Conservation (phyloP, 768 basidiomycete species). For the Mycena metata region DNA sequence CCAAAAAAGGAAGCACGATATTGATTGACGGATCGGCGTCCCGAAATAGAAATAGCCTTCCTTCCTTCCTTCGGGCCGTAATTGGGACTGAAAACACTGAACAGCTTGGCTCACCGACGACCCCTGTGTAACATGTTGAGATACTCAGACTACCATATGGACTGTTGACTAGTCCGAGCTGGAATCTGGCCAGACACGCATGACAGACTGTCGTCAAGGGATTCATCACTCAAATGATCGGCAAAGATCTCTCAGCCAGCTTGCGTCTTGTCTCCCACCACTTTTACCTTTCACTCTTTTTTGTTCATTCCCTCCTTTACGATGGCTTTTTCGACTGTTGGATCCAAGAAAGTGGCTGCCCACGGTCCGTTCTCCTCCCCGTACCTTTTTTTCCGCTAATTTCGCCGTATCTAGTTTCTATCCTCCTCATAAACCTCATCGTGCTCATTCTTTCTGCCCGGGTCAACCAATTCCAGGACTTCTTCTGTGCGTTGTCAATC, state of each 20-base stretch:
- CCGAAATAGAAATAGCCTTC: too few species aligned
- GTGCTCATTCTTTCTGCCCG: conserved; percentile 66
- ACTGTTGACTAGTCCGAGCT: too few species aligned
- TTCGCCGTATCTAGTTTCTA: conserved; percentile 47
- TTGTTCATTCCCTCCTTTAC: conserved; percentile 19
- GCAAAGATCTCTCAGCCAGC: background rate
- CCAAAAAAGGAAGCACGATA: too few species aligned
- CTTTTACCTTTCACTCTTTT: conserved; percentile 35
- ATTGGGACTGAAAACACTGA: too few species aligned
- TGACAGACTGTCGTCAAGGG: conserved; percentile 8
- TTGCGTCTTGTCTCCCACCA: conserved; percentile 16
- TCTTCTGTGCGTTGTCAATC: conserved; percentile 63
- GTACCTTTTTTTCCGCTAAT: background rate
- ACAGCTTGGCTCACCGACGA: too few species aligned
- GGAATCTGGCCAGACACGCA: too few species aligned
- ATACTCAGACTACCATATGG: too few species aligned
- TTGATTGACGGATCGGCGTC: too few species aligned
- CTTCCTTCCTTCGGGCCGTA: too few species aligned
- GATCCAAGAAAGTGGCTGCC: conserved; percentile 38
- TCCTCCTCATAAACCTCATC: conserved; percentile 62
- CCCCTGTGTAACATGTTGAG: too few species aligned
- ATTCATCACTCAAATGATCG: conserved; percentile 2
- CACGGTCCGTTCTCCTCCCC: conserved; percentile 26
- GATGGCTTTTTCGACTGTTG: conserved; percentile 39
- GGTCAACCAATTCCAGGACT: conserved; percentile 71